Evolutionary conservation across 208 protist genomes (phyloP).

Genomic region (Trypanosoma scelopori): DNA sequence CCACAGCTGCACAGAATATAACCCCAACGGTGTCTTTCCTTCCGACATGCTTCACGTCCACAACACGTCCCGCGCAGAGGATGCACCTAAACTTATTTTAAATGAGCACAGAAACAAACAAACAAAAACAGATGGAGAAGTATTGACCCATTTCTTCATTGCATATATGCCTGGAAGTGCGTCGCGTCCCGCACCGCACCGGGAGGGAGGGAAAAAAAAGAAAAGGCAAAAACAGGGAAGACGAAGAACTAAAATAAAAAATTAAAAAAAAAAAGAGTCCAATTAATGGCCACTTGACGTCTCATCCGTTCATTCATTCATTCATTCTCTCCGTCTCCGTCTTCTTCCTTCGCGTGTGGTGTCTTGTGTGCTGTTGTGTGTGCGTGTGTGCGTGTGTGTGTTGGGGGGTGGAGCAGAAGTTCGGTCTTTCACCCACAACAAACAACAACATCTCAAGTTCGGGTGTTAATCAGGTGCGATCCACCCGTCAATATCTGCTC

Average conservation of each 20-base stretch:
- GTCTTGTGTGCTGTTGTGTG: too few relatives aligned
- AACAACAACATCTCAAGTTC: too few relatives aligned
- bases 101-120: background rate
- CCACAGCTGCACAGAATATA: conserved; percentile 3
- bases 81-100: background rate
- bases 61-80: background rate
- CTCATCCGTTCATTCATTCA: too few relatives aligned
- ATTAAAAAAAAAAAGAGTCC: background rate
- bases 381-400: too few relatives aligned
- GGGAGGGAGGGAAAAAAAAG: too few relatives aligned
- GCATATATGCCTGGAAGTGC: too few relatives aligned
- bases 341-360: too few relatives aligned
- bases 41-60: background rate
- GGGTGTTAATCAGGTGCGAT: background rate
- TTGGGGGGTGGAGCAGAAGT: too few relatives aligned
- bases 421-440: too few relatives aligned
- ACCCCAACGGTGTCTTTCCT: background rate
- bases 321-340: too few relatives aligned
- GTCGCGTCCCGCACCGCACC: too few relatives aligned
- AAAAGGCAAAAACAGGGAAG: background rate
- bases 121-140: background rate
- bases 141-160: too few relatives aligned
- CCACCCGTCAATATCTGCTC: background rate
- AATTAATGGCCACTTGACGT: background rate
- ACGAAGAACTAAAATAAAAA: background rate